Evolutionary conservation across 495 filamentous ascomycete genomes (phyloP).

Genomic region (Tuber calosporum): DNA sequence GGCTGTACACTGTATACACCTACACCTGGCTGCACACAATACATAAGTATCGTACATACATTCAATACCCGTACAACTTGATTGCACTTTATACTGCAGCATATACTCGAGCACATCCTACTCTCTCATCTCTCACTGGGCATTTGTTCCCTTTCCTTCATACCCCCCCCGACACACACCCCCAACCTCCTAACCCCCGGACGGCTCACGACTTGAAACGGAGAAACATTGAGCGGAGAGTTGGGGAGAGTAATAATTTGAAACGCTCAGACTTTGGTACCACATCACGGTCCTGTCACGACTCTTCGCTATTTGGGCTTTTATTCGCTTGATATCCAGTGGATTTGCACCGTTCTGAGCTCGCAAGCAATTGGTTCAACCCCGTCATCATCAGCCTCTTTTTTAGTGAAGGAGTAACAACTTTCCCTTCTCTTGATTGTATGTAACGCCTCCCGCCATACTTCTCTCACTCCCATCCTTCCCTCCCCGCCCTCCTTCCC

Average conservation of each 20-base stretch:
- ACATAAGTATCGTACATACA: neutral
- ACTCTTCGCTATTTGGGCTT: conserved; percentile 27
- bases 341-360: conserved; percentile 16
- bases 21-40: neutral
- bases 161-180: neutral
- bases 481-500: conserved; percentile 27
- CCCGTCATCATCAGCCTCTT: conserved; percentile 35
- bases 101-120: conserved; percentile 19
- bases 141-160: conserved; percentile 13
- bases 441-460: neutral
- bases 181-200: conserved; percentile 8
- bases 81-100: neutral
- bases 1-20: neutral
- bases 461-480: conserved; percentile 16
- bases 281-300: conserved; percentile 25
- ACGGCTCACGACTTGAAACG: conserved; percentile 28
- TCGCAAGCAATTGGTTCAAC: conserved; percentile 28
- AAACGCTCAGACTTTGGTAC: conserved; percentile 34
- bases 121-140: conserved; percentile 22
- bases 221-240: conserved; percentile 30
- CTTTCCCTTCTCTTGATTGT: neutral
- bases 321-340: conserved; percentile 36
- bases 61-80: neutral
- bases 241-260: neutral
- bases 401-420: conserved; percentile 10